A percentile compares a stretch with the other conserved stretches of the same genome.
Conservation (phyloP, 352 stramenopile species). For the Elongisporangium undulatum region DNA sequence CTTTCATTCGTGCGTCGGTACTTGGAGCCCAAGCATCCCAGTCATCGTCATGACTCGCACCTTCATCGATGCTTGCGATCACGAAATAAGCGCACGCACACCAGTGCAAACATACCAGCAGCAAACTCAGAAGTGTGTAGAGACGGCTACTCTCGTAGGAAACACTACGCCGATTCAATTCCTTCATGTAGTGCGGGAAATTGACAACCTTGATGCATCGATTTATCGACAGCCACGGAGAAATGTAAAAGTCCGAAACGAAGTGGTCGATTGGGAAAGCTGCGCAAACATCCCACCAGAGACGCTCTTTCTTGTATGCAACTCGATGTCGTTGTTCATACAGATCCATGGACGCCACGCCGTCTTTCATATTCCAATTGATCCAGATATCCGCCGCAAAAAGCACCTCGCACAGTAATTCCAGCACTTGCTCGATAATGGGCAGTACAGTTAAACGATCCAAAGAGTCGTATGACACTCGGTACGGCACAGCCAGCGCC, state of each 20-base stretch:
- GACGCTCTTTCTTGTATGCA: slow-evolving; percentile 25
- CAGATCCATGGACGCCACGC: slow-evolving; percentile 36
- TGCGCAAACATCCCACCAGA: slow-evolving; percentile 37
- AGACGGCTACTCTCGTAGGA: slow-evolving; percentile 45
- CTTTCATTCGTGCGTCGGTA: neutral
- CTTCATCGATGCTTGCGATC: slow-evolving; percentile 11
- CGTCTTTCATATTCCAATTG: slow-evolving; percentile 51
- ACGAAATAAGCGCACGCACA: slow-evolving; percentile 42
- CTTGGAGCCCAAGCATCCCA: slow-evolving; percentile 13
- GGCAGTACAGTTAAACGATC: slow-evolving; percentile 17
- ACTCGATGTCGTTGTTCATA: slow-evolving; percentile 38
- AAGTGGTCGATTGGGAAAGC: slow-evolving; percentile 58
- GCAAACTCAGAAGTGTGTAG: slow-evolving; percentile 30
- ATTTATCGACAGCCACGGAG: slow-evolving; percentile 32
- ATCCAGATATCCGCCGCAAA: slow-evolving; percentile 59
- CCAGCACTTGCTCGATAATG: slow-evolving; percentile 18
- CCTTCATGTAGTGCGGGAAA: slow-evolving; percentile 42
- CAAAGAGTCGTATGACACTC: slow-evolving; percentile 33
- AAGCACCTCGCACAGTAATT: slow-evolving; percentile 36
- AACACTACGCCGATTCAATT: slow-evolving; percentile 48
- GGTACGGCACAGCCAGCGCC: slow-evolving; percentile 33
- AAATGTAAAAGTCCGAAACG: slow-evolving; percentile 34
- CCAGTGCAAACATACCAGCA: slow-evolving; percentile 49
- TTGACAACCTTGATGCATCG: slow-evolving; percentile 51
- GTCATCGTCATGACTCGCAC: neutral